phyloP scores from a whole-genome alignment of 1,284 basidiomycete genomes.

The Apiotrichum mycotoxinovorans region DNA sequence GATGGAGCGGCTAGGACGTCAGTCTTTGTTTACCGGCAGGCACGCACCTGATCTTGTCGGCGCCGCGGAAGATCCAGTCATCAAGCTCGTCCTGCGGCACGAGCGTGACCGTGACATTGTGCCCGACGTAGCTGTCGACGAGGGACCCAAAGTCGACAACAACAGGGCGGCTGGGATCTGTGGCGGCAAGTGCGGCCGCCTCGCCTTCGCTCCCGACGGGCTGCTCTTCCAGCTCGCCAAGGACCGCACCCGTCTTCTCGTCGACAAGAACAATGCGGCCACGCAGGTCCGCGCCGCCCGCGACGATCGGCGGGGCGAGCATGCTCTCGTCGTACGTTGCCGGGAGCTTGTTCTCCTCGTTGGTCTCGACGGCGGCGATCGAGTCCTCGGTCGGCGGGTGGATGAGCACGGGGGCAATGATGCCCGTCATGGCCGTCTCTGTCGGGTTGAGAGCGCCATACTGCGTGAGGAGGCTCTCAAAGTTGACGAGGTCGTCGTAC shows the following conservation, averaged over 20 bases:
- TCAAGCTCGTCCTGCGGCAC: conserved; percentile 61
- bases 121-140: conserved; percentile 46
- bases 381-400: conserved; percentile 2
- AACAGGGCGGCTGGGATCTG: conserved; percentile 62
- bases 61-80: conserved; percentile 69
- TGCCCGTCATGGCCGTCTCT: conserved; percentile 26
- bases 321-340: not conserved
- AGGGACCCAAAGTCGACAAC: conserved; percentile 65
- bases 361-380: not conserved
- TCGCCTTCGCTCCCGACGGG: conserved; percentile 57
- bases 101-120: conserved; percentile 53
- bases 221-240: conserved; percentile 67
- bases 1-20: conserved; percentile 58
- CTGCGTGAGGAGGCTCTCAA: conserved; percentile 66
- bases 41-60: conserved; percentile 58
- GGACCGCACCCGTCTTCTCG: conserved; percentile 67
- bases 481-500: conserved; percentile 62
- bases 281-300: conserved; percentile 53
- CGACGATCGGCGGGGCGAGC: conserved; percentile 6
- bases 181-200: conserved; percentile 54
- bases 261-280: conserved; percentile 71
- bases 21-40: not conserved
- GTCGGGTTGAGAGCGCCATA: conserved; percentile 54
- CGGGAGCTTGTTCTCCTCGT: conserved; percentile 11
- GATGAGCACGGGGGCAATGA: conserved; percentile 19